Evolutionary conservation across 164 flowering plant genomes (phyloP), one percentile per base, ranked within the genome.

Genomic region (Piper betle): DNA sequence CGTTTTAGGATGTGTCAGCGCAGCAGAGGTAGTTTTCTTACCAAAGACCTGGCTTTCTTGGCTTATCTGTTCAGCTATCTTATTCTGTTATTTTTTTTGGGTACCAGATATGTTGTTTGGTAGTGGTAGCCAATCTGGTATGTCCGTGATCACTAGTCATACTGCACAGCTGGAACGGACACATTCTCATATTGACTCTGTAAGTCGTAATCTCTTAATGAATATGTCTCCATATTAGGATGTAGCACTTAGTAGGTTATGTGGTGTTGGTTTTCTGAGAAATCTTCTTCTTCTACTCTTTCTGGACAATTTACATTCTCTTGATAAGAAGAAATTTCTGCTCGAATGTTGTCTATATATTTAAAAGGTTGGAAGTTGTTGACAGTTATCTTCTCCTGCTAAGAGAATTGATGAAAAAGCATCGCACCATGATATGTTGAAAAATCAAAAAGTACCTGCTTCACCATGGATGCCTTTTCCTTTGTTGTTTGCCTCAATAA

Each of bases 1-100:
- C 81, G 93, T 80, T 88, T 88, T 85, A 88, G 73, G 86, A 63
- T 76, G 58, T 67, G 83, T 62, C 62, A 81, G 42, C 64, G 62
- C 52, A 48, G 66, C 53, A 75, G 78, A 94, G 99, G 99, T 94
- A 75, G 79, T 75, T 7, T 58, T 42, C 56, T 52, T 42, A 18
- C 18, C 53, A 15, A 16, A 4, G 16, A 15, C 38, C 6, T 60
- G 8, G 19, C 39, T n/a, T 12, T 16, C n/a, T 50, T 48, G 61
- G 18, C 52, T 46, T 40, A 16, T 16, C 39, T 5, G 33, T 3
- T 46, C 0, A 10, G 11, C 12, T 46, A 10, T 46, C 50, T 46
- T 46, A 3, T 46, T 9, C 10, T 17, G 18, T 9, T 52, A 8
- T 43, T 37, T n/a, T 17, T 52, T 42, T 12, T 46, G 1, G 33